Evolutionary conservation across 2,329 filamentous ascomycete species (phyloP).

Genomic region (Exophiala aquamarina): DNA sequence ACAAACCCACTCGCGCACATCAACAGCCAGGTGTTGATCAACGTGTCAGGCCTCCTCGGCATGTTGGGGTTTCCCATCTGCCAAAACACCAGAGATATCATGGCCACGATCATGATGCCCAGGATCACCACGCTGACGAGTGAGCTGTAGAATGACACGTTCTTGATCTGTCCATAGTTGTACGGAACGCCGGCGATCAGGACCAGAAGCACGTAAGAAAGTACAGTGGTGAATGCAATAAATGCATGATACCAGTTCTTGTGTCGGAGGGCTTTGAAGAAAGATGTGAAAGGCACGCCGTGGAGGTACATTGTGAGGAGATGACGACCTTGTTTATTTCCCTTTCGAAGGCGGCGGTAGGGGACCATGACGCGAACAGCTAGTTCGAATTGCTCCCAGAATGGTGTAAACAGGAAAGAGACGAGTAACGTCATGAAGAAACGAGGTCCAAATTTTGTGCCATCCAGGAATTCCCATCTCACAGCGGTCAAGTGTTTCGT

Average conservation of each 20-base stretch:
- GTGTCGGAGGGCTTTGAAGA: constrained; percentile 10
- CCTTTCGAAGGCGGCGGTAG: constrained; percentile 7
- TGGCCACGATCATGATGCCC: constrained; percentile 4
- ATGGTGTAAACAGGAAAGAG: constrained; percentile 8
- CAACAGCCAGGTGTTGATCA: constrained; percentile 15
- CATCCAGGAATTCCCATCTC: constrained; percentile 11
- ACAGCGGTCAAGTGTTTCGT: constrained; percentile 4
- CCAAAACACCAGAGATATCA: constrained; percentile 9
- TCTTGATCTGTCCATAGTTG: constrained; percentile 10
- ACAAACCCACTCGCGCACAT: constrained; percentile 12
- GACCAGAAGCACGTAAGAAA: constrained; percentile 10
- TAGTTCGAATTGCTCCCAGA: constrained; percentile 9
- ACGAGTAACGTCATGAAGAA: constrained; percentile 11
- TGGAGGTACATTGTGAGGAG: constrained; percentile 6
- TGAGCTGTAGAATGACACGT: constrained; percentile 9
- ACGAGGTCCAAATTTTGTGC: constrained; percentile 12
- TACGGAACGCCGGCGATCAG: constrained; percentile 11
- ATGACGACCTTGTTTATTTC: not conserved
- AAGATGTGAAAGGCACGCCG: constrained; percentile 5
- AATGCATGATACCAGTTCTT: constrained; percentile 10
- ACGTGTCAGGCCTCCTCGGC: constrained; percentile 8
- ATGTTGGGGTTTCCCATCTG: constrained; percentile 6
- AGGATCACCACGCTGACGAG: constrained; percentile 5
- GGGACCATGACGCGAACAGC: constrained; percentile 7
- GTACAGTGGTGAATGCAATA: constrained; percentile 9